Base-by-base conservation (phyloP, 352 stramenopile species). In the Thraustochytrium sp. region DNA sequence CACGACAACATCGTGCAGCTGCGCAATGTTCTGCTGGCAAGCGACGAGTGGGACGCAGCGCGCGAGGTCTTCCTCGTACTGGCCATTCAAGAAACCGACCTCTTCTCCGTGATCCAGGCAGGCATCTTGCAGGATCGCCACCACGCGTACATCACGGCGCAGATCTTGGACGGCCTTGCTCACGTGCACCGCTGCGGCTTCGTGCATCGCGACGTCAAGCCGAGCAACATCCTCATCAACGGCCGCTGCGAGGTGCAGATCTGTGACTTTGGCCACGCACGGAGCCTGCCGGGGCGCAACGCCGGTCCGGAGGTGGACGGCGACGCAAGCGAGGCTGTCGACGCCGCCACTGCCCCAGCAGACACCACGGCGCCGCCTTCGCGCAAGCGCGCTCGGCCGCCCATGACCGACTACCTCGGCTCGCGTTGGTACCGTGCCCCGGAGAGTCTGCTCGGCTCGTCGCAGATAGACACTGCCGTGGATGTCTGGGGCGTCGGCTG, bases 171-270 rank as follows among this genome's bases (percentile, higher is more conserved):
- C 75, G 96, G 94, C 9, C 87, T 97, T 82, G 92, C 95, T 85
- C 94, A 94, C 59, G 94, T 98, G 83, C 92, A 98, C 86, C 92
- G 89, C 63, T 89, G 92, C 37, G 95, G 96, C 64, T 90, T 98
- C 49, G 95, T 97, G 63, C 95, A 98, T 86, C 87, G 96, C 31
- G 96, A 99, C 87, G 88, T 99, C 16, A 99, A 99, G 86, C 96
- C 95, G 31, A 96, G 94, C 29, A 99, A 99, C 86, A 89, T 99
- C 38, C 90, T 98, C 13, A 94, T 99, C 62, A 97, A 96, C 82
- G 89, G 88, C 21, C 92, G 94, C 68, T 96, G 92, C 53, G 89
- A 95, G 61, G 86, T 96, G 77, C 95, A 95, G 87, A 89, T 97
- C 46, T 96, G 92, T 72, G 92, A 97, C 83, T 96, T 97, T 85